These are phyloP conservation scores for Coffea canephora DNA, from an alignment of 257 asterid genomes.

Conservation along the genomic window DNA sequence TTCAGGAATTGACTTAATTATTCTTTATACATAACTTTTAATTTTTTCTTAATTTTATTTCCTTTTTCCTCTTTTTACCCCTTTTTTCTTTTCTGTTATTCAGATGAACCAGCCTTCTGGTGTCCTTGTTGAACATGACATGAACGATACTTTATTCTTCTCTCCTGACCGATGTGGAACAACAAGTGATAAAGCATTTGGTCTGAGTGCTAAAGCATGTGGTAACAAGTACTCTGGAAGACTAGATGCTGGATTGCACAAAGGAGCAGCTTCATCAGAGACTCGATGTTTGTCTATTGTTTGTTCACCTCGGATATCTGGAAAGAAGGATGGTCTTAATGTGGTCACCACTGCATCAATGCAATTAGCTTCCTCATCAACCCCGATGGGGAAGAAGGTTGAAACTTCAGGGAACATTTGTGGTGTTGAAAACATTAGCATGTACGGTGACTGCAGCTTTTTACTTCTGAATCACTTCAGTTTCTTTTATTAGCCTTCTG, in stretches of 20 bases:
- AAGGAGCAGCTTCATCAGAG: slow-evolving; percentile 50
- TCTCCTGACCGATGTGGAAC: slow-evolving; percentile 61
- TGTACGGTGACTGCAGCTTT: slow-evolving; percentile 46
- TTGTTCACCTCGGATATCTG: slow-evolving; percentile 60
- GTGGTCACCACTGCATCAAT: slow-evolving; percentile 45
- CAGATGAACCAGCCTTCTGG: slow-evolving; percentile 55
- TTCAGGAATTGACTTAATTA: neutral
- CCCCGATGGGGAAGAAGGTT: slow-evolving; percentile 46
- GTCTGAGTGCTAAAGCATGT: slow-evolving; percentile 39
- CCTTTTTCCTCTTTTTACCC: too few relatives aligned
- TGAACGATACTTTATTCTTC: slow-evolving; percentile 42
- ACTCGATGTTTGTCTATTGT: slow-evolving; percentile 49
- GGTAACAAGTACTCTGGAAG: slow-evolving; percentile 40
- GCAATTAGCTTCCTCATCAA: slow-evolving; percentile 40
- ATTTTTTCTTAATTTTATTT: neutral
- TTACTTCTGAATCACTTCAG: neutral
- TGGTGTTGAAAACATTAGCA: slow-evolving; percentile 50
- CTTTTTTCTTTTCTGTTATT: neutral
- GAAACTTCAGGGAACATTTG: slow-evolving; percentile 52
- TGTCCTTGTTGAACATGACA: slow-evolving; percentile 53
- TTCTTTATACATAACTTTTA: too few relatives aligned
- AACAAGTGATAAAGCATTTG: slow-evolving; percentile 39
- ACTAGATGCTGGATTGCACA: slow-evolving; percentile 43
- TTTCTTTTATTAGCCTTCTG: slow-evolving; percentile 10
- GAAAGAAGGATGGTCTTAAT: slow-evolving; percentile 54